phyloP scores from a whole-genome alignment of 208 protist genomes.

The Trypanosoma melophagium region DNA sequence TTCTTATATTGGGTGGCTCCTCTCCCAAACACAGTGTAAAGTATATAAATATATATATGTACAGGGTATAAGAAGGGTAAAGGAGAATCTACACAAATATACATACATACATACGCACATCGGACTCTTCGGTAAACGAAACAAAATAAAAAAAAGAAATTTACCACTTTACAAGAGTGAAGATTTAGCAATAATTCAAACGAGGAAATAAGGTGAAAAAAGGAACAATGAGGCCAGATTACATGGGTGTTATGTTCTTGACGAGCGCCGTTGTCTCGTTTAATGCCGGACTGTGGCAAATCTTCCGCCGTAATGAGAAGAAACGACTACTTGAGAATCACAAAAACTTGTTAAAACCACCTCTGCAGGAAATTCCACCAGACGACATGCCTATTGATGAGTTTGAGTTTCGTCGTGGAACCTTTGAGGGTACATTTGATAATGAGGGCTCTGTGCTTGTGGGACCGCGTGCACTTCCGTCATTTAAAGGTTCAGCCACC shows the following conservation, averaged over 20 bases:
- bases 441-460: slow-evolving; percentile 85
- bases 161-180: neutral
- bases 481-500: slow-evolving; percentile 72
- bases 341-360: slow-evolving; percentile 65
- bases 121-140: slow-evolving; percentile 2
- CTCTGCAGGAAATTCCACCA: slow-evolving; percentile 51
- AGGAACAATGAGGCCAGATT: slow-evolving; percentile 74
- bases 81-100: no score
- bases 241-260: slow-evolving; percentile 83
- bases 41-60: no score
- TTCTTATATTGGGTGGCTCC: no score
- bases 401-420: slow-evolving; percentile 65
- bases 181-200: neutral
- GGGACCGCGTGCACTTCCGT: slow-evolving; percentile 79
- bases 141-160: slow-evolving; percentile 16
- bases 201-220: neutral
- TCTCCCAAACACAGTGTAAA: no score
- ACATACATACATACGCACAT: no score
- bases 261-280: slow-evolving; percentile 82
- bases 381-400: slow-evolving; percentile 40
- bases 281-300: slow-evolving; percentile 87
- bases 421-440: slow-evolving; percentile 78
- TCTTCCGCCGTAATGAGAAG: slow-evolving; percentile 77
- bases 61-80: no score
- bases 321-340: slow-evolving; percentile 79